Base-by-base conservation (phyloP, 2,329 filamentous ascomycete species). In the Hortaea werneckii region DNA sequence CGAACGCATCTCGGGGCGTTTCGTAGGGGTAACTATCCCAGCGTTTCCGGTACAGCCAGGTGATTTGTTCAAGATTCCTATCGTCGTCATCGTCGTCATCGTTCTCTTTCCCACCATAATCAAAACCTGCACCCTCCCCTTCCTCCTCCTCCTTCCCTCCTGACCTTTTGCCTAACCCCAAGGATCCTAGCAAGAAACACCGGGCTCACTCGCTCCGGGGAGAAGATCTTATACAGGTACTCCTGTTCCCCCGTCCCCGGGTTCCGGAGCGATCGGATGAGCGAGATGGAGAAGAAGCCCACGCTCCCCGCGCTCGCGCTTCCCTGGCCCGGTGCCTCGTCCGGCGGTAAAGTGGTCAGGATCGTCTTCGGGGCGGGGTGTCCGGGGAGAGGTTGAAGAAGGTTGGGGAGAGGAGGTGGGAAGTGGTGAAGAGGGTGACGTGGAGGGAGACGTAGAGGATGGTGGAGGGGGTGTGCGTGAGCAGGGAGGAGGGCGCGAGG, bases 21-120 rank as follows among this genome's bases (percentile, higher is more conserved):
- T 87, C 79, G 51, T 87, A 81, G 0, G 92, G 92, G 63, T 96
- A 98, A 0, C 84, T 82, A 54, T 90, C 66, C 78, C 94, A 96
- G 32, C 79, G 69, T 50, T 88, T 81, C 10, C 86, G 77, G 54
- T 87, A 72, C 50, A 81, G 81, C 88, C 88, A 94, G 10, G 82
- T 81, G 29, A 94, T 76, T 4, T 20, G 20, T 2, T 20, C 20
- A 2, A 4, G 20, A 20, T 2, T 20, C 20, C 20, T 20, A 2
- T 20, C 20, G 20, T 20, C 20, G 20, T 20, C 20, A 4, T 20
- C 20, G 20, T 20, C 20, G 20, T 20, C 20, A 20, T 20, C 20
- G 20, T 20, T 20, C 20, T 20, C 20, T 20, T 20, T 20, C 20
- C 20, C 20, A 20, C 4, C 20, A 20, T 20, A 20, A n/a, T n/a